Evolutionary conservation across 306 rosid species (phyloP).

Genomic region (Medicago arabica): DNA sequence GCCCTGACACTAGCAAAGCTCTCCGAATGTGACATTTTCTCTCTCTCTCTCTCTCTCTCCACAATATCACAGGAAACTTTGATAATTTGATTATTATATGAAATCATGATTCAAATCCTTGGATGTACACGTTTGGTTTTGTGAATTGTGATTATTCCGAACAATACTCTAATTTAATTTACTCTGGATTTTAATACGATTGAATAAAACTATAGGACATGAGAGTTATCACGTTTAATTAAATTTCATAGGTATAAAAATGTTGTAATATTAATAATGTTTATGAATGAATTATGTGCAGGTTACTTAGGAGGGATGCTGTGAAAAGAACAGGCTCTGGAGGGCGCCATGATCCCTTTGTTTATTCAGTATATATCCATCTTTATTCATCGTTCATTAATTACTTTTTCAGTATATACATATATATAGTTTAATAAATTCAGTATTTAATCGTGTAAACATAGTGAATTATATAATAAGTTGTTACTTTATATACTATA

Average conservation of each 20-base stretch:
- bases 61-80: not conserved
- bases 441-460: too few relatives aligned
- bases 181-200: not conserved
- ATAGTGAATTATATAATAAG: too few relatives aligned
- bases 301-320: constrained; percentile 60
- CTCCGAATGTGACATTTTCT: constrained; percentile 71
- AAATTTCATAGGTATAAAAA: too few relatives aligned
- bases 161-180: not conserved
- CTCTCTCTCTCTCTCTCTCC: constrained; percentile 20
- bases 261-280: too few relatives aligned
- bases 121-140: not conserved
- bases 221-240: too few relatives aligned
- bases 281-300: constrained; percentile 34
- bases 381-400: not conserved
- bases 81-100: not conserved
- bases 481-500: too few relatives aligned
- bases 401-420: not conserved
- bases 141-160: not conserved
- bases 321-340: constrained; percentile 75
- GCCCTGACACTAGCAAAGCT: constrained; percentile 98
- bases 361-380: constrained; percentile 54
- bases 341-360: constrained; percentile 70
- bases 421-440: not conserved
- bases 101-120: not conserved
- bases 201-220: too few relatives aligned